Evolutionary conservation across 192 early-diverging fungal species (phyloP).

Genomic region (Podila epicladia): DNA sequence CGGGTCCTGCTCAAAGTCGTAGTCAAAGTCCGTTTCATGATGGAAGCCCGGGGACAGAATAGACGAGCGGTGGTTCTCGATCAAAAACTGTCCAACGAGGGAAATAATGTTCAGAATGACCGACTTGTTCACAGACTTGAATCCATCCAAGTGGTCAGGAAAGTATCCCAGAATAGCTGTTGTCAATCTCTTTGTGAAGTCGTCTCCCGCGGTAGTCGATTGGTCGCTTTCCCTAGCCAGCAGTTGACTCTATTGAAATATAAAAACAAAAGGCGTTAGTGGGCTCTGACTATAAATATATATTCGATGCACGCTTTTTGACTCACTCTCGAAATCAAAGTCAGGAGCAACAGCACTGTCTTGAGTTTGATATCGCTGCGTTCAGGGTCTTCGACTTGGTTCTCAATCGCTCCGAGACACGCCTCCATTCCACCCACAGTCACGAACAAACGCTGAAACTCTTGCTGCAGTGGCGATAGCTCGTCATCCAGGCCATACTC

Average conservation of each 20-base stretch:
- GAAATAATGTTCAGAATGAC: constrained; percentile 32
- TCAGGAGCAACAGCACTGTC: constrained; percentile 13
- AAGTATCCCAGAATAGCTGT: constrained; percentile 30
- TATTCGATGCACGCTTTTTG: background rate
- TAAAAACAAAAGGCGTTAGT: background rate
- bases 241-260: constrained; percentile 15
- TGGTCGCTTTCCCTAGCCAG: constrained; percentile 16
- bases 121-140: constrained; percentile 30
- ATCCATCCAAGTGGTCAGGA: constrained; percentile 35
- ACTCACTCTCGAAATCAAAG: constrained; percentile 30
- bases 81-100: constrained; percentile 21
- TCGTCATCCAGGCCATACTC: constrained; percentile 38
- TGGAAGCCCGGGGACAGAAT: constrained; percentile 16
- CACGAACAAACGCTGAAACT: constrained; percentile 22
- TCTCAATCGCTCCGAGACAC: constrained; percentile 29
- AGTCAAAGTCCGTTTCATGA: constrained; percentile 40
- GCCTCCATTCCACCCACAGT: constrained; percentile 17
- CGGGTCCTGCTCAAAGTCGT: constrained; percentile 43
- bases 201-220: background rate
- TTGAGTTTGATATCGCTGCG: constrained; percentile 19
- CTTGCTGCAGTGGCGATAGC: constrained; percentile 25
- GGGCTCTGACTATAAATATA: no score
- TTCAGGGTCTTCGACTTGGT: constrained; percentile 7
- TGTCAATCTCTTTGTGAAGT: constrained; percentile 16
- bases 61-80: constrained; percentile 35